Base-by-base conservation (phyloP, 148 eudicot species). In the Persicaria tinctoria region DNA sequence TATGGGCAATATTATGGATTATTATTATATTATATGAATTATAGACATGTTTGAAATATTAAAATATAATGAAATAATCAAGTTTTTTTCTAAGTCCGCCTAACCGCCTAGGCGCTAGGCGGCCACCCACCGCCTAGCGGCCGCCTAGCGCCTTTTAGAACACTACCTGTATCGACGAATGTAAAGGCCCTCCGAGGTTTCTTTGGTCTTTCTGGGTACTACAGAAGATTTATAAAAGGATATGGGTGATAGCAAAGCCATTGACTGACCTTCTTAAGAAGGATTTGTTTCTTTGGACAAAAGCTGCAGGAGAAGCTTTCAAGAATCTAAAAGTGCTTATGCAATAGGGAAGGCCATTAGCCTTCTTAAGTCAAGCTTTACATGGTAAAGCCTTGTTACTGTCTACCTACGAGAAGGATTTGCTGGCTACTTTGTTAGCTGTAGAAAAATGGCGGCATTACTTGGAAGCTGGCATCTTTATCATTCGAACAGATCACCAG, bases 341-440 rank as follows among this genome's bases (percentile, higher is more conserved):
- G 56, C 76, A 76, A 46, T 0, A 63, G 2, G 76, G 74, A 0
- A 59, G 46, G 0, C 79, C 79, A 1, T 44, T 80, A 6, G 56
- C 82, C 1, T 80, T 4, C 32, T 38, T 80, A 0, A 76, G 74
- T 44, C 23, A 76, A 46, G 59, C 56, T 2, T 3, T 20, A 8
- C 69, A 73, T 3, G 68, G 16, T 4, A 20, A 55, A 1, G 10
- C 2, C 2, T 8, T 4, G 17, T 8, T 12, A 1, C 3, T 47
- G 4, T 80, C 82, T 0, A 45, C 56, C 1, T 64, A 76, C 63
- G 79, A 76, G 32, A 72, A 63, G 73, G 82, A 80, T 51, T 11
- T 76, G 0, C 14, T 76, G 11, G 82, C 76, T 5, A 76, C 76
- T 0, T 13, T 80, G 1, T 8, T 47, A 13, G 79, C 14, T 3